Evolutionary conservation across 2,329 filamentous ascomycete genomes (phyloP).

Genomic region (Madurella fahalii): DNA sequence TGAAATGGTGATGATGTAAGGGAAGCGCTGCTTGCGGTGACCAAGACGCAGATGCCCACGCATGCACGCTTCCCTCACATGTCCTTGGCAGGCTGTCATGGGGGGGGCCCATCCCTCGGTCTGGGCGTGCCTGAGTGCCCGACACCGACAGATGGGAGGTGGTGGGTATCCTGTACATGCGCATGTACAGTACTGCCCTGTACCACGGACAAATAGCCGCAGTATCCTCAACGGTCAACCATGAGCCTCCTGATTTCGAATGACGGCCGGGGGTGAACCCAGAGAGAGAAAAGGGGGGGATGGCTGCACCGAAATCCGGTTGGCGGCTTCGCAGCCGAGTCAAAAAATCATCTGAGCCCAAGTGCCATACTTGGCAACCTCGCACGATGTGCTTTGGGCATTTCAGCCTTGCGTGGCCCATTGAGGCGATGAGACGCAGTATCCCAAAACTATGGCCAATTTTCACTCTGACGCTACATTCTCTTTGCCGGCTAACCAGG

Average conservation of each 20-base stretch:
- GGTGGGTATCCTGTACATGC: too few relatives aligned
- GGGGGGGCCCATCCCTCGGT: not conserved
- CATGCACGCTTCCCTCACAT: not conserved
- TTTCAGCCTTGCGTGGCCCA: slow-evolving; percentile 3
- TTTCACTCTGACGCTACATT: not conserved
- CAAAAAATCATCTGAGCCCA: slow-evolving; percentile 8
- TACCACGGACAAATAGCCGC: slow-evolving; percentile 3
- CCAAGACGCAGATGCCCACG: too few relatives aligned
- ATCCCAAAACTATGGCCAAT: not conserved
- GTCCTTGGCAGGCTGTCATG: slow-evolving; percentile 2
- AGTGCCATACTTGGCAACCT: not conserved
- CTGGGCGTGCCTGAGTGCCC: not conserved
- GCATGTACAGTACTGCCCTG: too few relatives aligned
- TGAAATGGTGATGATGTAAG: too few relatives aligned
- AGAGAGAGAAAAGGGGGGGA: not conserved
- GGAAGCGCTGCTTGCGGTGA: too few relatives aligned
- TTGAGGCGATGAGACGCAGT: not conserved
- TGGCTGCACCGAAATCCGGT: slow-evolving; percentile 1
- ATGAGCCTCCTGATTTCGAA: not conserved
- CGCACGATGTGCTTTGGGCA: not conserved
- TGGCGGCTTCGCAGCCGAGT: not conserved
- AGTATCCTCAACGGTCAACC: slow-evolving; percentile 1
- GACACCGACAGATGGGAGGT: not conserved
- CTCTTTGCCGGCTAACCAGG: not conserved
- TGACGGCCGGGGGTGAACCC: slow-evolving; percentile 6